Percentiles rank a stretch among this genome's conserved stretches.
Evolutionary conservation across 352 stramenopile genomes (phyloP).

Genomic region (Phytopythium sindhum): DNA sequence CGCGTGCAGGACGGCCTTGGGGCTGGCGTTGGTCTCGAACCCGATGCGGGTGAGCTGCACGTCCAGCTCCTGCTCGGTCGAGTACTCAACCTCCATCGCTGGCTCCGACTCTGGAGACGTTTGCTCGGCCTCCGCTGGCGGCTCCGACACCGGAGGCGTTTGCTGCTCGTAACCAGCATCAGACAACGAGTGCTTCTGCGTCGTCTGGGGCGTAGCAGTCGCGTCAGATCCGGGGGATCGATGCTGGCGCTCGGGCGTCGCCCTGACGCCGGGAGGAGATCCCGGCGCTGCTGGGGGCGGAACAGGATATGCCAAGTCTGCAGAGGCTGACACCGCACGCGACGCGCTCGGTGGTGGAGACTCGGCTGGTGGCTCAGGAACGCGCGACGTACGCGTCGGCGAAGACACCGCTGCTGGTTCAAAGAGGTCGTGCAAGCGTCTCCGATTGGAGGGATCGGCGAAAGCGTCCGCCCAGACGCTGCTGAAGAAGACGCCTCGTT

Average conservation of each 20-base stretch:
- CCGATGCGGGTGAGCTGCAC: conserved; percentile 28
- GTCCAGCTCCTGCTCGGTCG: conserved; percentile 26
- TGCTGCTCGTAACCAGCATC: neutral
- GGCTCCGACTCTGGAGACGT: neutral
- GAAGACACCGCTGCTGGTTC: neutral
- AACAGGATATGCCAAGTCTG: neutral
- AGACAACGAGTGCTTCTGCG: neutral
- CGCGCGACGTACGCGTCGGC: neutral
- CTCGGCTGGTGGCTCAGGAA: neutral
- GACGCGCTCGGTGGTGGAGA: neutral
- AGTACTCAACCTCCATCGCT: conserved; percentile 8
- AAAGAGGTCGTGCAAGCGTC: conserved; percentile 21
- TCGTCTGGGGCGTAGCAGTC: neutral
- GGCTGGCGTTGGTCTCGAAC: conserved; percentile 26
- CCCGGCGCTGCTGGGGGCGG: neutral
- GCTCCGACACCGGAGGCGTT: neutral
- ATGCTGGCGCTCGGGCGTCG: neutral
- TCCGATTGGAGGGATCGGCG: conserved; percentile 14
- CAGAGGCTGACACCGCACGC: neutral
- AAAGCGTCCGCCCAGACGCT: conserved; percentile 14
- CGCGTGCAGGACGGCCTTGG: conserved; percentile 27
- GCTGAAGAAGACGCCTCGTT: conserved; percentile 19
- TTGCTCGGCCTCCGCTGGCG: neutral
- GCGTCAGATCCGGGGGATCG: neutral
- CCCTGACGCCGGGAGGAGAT: neutral